Percentiles rank a stretch among this genome's conserved stretches.
phyloP scores from a whole-genome alignment of 2,329 filamentous ascomycete species.

The Xylariaceae sp. region DNA sequence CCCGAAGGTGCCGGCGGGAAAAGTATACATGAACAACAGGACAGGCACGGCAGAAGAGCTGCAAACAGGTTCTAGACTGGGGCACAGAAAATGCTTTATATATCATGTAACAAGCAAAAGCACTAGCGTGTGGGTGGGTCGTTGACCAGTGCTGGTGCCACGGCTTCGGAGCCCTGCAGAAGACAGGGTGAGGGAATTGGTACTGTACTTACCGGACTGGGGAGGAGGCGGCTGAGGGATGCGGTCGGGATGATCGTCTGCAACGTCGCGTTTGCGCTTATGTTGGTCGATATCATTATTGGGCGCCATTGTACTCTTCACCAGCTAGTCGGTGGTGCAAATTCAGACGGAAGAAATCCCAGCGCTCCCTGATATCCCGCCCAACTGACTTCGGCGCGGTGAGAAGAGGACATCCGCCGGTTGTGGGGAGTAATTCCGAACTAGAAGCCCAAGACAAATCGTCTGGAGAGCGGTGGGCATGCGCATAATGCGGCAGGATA shows the following conservation, averaged over 20 bases:
- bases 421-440: slow-evolving; percentile 8
- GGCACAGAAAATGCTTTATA: slow-evolving; percentile 5
- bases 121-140: slow-evolving; percentile 14
- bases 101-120: slow-evolving; percentile 7
- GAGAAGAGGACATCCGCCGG: slow-evolving; percentile 19
- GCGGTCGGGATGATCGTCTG: slow-evolving; percentile 41
- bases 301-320: slow-evolving; percentile 38
- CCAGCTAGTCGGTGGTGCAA: slow-evolving; percentile 20
- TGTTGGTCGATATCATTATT: slow-evolving; percentile 38
- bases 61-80: slow-evolving; percentile 1
- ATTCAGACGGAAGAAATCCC: slow-evolving; percentile 18
- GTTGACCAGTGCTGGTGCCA: neutral
- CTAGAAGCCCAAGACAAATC: no score
- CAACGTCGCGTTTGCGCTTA: slow-evolving; percentile 46
- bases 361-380: slow-evolving; percentile 22
- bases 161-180: slow-evolving; percentile 3
- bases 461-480: slow-evolving; percentile 4
- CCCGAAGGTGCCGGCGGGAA: slow-evolving; percentile 1
- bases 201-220: slow-evolving; percentile 46
- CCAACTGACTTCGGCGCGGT: slow-evolving; percentile 17
- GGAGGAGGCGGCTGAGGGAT: slow-evolving; percentile 43
- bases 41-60: slow-evolving; percentile 6
- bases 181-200: slow-evolving; percentile 23
- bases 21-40: slow-evolving; percentile 6
- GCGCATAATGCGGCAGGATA: no score